phyloP scores from a whole-genome alignment of 2,329 filamentous ascomycete genomes.

The Plectosphaerella cucumerina region DNA sequence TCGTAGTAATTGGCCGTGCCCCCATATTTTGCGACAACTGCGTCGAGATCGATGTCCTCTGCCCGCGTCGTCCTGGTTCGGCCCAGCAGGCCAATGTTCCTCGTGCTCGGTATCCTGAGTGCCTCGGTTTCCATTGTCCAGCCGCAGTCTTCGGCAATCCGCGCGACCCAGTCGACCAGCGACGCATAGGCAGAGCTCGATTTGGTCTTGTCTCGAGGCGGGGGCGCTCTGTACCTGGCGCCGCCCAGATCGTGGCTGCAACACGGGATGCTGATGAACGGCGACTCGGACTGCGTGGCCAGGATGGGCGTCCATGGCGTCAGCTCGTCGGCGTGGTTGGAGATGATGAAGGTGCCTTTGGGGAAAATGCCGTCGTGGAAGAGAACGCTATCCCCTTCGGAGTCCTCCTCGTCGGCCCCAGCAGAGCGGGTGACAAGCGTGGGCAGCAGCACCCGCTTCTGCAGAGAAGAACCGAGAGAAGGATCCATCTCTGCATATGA shows the following conservation, averaged over 20 bases:
- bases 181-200: slow-evolving; percentile 73
- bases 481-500: slow-evolving; percentile 45
- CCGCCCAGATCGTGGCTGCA: slow-evolving; percentile 87
- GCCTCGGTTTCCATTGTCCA: slow-evolving; percentile 79
- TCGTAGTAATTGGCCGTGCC: slow-evolving; percentile 54
- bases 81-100: slow-evolving; percentile 80
- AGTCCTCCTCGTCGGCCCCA: slow-evolving; percentile 9
- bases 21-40: slow-evolving; percentile 46
- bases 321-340: slow-evolving; percentile 94
- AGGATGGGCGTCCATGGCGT: slow-evolving; percentile 94
- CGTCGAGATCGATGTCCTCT: slow-evolving; percentile 33
- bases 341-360: slow-evolving; percentile 81
- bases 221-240: slow-evolving; percentile 63
- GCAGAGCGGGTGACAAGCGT: slow-evolving; percentile 25
- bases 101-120: slow-evolving; percentile 85
- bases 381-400: slow-evolving; percentile 8
- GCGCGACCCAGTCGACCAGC: slow-evolving; percentile 72
- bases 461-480: slow-evolving; percentile 26
- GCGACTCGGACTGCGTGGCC: slow-evolving; percentile 67
- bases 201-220: slow-evolving; percentile 45
- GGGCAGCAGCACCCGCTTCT: slow-evolving; percentile 46
- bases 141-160: slow-evolving; percentile 66
- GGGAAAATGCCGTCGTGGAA: slow-evolving; percentile 64
- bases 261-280: slow-evolving; percentile 92
- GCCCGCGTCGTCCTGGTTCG: slow-evolving; percentile 34